A percentile compares a stretch with the other conserved stretches of the same genome.
Conservation (phyloP, 2,329 filamentous ascomycete genomes). For the Dothistroma pini region DNA sequence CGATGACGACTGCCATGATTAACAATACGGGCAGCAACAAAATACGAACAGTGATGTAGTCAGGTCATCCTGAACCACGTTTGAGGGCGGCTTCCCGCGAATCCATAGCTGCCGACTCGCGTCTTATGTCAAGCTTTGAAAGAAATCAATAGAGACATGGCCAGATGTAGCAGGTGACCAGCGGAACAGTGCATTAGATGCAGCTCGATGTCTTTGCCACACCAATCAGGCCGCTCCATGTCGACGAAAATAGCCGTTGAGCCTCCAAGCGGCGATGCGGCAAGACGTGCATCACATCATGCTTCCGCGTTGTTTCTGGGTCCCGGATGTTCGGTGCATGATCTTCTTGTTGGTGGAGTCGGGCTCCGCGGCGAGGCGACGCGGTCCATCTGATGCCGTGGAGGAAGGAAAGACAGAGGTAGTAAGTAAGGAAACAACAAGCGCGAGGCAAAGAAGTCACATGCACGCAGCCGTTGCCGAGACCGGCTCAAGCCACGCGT, state of each 20-base stretch:
- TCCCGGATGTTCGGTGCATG: not conserved
- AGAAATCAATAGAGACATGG: constrained; percentile 6
- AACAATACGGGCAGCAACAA: constrained; percentile 6
- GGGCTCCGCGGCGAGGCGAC: not conserved
- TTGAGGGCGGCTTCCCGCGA: not conserved
- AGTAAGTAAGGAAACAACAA: no score
- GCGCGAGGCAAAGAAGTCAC: not conserved
- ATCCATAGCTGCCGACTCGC: constrained; percentile 1
- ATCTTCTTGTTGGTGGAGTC: not conserved
- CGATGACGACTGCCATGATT: constrained; percentile 7
- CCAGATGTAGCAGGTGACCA: constrained; percentile 5
- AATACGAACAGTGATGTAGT: not conserved
- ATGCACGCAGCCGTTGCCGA: not conserved
- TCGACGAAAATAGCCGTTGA: constrained; percentile 10
- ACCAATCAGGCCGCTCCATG: constrained; percentile 5
- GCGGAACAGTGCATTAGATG: not conserved
- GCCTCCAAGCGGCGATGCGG: constrained; percentile 7
- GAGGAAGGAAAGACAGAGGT: no score
- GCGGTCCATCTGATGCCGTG: no score
- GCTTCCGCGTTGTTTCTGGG: not conserved
- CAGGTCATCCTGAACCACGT: not conserved
- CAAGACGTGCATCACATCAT: not conserved
- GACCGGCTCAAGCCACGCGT: not conserved
- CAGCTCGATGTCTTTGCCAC: not conserved
- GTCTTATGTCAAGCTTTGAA: constrained; percentile 9